Evolutionary conservation across 805 yeast genomes (phyloP), one percentile per base, ranked within the genome.

Genomic region (Starmerella potacharoeniae): DNA sequence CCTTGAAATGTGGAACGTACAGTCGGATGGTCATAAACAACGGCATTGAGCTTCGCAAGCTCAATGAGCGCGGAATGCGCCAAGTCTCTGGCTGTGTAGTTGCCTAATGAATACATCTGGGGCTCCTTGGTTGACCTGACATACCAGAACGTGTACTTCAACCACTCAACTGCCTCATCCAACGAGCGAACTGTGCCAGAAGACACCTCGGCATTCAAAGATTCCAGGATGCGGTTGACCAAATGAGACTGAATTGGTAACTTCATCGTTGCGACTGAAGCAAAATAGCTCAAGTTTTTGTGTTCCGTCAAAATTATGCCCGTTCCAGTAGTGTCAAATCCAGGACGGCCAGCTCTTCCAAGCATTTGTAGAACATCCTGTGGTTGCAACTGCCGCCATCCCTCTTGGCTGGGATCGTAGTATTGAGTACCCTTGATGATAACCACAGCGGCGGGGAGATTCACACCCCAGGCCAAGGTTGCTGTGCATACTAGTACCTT

Each of bases 401-500:
- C 71, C 53, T 97, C 95, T 58, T 78, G 79, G 59, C 85, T 93
- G 0, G 99, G 97, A 5, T 93, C 84, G 64, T 95, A 93, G 0
- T 89, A 82, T 64, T 87, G 95, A 0, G 98, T 91, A 0, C 97
- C 97, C 64, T 93, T 93, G 35, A 93, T 82, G 58, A 93, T 86
- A 17, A 93, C 99, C 36, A 89, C 95, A 2, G 96, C 96, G 6
- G 98, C 98, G 2, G 99, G 98, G 54, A 93, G 74, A 66, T 93
- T 93, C 16, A 93, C 97, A 77, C 99, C 99, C 98, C 98, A 93
- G 0, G 99, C 99, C 57, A 93, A 77, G 0, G 99, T 93, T 0
- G 98, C 95, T 2, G 99, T 93, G 77, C 97, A 89, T 62, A 95
- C 86, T 17, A 93, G 72, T 0, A 93, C 97, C 58, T 83, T 86